A percentile compares a stretch with the other conserved stretches of the same genome.
These are phyloP conservation scores for Pleurotus pulmonarius DNA, from an alignment of 768 basidiomycete species.

Conservation along the genomic window DNA sequence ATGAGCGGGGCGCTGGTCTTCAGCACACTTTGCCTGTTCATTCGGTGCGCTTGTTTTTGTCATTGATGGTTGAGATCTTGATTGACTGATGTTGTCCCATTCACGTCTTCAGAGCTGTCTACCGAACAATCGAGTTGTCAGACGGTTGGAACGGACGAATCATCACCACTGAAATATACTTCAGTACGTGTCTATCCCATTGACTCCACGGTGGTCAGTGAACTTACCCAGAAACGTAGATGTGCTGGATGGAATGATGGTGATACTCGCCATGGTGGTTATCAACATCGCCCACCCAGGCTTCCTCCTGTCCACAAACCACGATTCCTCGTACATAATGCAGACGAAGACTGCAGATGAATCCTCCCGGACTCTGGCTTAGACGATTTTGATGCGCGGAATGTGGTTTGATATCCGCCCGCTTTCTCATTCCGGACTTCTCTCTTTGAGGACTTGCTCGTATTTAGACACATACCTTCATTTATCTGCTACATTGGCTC, in stretches of 20 bases:
- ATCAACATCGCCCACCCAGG: constrained; percentile 48
- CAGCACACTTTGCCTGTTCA: constrained; percentile 42
- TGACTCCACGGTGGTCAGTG: constrained; percentile 12
- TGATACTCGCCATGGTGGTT: constrained; percentile 44
- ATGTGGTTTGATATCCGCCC: no score
- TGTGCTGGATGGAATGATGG: constrained; percentile 47
- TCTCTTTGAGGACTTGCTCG: no score
- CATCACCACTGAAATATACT: constrained; percentile 34
- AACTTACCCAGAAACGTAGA: constrained; percentile 30
- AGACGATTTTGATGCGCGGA: background rate
- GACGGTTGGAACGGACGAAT: constrained; percentile 39
- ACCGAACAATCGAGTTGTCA: constrained; percentile 37
- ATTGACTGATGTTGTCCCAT: no score
- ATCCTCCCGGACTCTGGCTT: background rate
- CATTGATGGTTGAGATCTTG: background rate
- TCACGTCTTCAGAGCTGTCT: constrained; percentile 27
- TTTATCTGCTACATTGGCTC: no score
- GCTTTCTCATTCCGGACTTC: no score
- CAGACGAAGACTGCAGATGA: background rate
- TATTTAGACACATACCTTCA: no score
- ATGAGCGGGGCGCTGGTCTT: constrained; percentile 31
- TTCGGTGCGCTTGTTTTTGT: constrained; percentile 33
- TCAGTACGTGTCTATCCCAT: constrained; percentile 22
- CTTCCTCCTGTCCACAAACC: constrained; percentile 22
- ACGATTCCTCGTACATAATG: background rate